phyloP scores from a whole-genome alignment of 306 rosid species.

The Hippophae tibetana region DNA sequence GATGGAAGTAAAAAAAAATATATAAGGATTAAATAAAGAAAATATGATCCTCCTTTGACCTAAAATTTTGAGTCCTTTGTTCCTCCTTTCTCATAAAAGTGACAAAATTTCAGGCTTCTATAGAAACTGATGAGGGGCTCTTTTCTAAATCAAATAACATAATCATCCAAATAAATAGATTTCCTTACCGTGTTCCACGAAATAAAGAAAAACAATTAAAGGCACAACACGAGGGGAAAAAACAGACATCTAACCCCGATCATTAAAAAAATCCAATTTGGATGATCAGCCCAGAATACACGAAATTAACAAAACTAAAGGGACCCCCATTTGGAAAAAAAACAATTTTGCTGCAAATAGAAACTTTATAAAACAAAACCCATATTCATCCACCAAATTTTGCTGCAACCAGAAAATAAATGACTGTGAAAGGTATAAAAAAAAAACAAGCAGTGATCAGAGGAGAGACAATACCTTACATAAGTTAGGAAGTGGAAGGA shows the following conservation, averaged over 20 bases:
- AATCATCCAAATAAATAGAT: neutral
- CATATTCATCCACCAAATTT: neutral
- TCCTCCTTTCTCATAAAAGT: neutral
- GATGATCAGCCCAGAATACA: slow-evolving; percentile 7
- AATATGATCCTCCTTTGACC: neutral
- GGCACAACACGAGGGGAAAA: no score
- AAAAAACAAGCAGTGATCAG: neutral
- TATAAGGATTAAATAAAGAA: neutral
- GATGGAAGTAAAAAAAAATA: neutral
- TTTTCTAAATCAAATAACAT: neutral
- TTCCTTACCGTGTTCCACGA: neutral
- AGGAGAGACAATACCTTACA: slow-evolving; percentile 34
- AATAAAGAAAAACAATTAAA: neutral
- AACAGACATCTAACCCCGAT: no score
- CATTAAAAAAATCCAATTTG: neutral
- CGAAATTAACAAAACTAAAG: neutral
- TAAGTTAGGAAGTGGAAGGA: slow-evolving; percentile 18
- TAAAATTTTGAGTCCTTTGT: neutral
- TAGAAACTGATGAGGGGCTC: neutral
- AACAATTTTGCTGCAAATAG: slow-evolving; percentile 7
- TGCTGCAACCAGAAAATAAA: slow-evolving; percentile 19
- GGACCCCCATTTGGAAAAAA: slow-evolving; percentile 1
- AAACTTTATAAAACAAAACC: neutral
- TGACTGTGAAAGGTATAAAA: slow-evolving; percentile 10
- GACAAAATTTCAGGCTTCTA: no score